phyloP scores from a whole-genome alignment of 345 rosid species.

The Salix udensis region DNA sequence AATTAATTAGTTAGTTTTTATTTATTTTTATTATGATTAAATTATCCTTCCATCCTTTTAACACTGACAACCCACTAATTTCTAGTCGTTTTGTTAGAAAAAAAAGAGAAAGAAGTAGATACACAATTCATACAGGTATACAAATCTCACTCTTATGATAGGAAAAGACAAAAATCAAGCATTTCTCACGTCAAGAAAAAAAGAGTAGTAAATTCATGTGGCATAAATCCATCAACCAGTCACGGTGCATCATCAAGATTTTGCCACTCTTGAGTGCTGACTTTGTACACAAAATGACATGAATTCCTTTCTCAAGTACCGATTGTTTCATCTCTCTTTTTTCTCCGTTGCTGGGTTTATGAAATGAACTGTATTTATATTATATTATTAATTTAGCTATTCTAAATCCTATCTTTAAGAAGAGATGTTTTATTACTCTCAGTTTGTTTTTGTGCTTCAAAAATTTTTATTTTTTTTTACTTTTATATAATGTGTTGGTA shows the following conservation, averaged over 20 bases:
- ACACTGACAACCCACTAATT: no score
- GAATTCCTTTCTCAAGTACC: not conserved
- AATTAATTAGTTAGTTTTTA: no score
- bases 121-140: not conserved
- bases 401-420: no score
- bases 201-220: conserved; percentile 12
- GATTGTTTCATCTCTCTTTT: not conserved
- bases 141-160: not conserved
- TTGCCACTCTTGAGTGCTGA: conserved; percentile 14
- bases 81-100: no score
- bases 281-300: conserved; percentile 14
- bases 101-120: no score
- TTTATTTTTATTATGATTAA: no score
- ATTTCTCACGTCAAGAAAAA: not conserved
- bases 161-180: not conserved
- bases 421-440: no score
- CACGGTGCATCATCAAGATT: conserved; percentile 15
- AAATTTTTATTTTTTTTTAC: no score
- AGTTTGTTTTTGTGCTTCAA: no score
- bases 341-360: not conserved
- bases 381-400: no score
- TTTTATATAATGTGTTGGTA: no score
- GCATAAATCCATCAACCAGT: conserved; percentile 24
- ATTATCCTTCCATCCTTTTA: no score
- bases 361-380: not conserved